Conservation (phyloP, 257 asterid genomes). For the Marsdenia floribunda region DNA sequence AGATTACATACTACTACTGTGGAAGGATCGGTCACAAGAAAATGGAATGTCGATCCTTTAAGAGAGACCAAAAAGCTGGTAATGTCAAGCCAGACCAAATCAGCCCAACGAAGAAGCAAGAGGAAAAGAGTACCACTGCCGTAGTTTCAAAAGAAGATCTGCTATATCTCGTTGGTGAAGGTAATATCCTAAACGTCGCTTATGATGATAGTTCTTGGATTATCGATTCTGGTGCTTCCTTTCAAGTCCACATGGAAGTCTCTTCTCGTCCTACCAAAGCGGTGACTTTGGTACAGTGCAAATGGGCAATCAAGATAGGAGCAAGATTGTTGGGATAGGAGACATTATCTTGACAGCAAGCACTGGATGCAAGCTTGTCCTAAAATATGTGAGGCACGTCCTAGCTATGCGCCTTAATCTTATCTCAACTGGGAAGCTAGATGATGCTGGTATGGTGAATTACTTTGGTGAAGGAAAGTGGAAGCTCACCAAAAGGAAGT, state of each 20-base stretch:
- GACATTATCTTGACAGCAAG: not conserved
- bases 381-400: no score
- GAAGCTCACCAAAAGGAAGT: no score
- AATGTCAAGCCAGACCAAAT: not conserved
- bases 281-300: not conserved
- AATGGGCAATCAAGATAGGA: not conserved
- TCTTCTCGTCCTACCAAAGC: not conserved
- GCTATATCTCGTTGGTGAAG: not conserved
- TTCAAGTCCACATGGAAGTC: not conserved
- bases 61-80: constrained; percentile 3
- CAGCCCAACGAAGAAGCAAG: not conserved
- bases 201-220: constrained; percentile 7
- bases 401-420: no score
- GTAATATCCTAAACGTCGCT: not conserved
- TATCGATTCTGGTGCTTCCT: constrained; percentile 12
- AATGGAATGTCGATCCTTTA: not conserved
- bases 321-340: not conserved
- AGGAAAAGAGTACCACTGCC: constrained; percentile 5
- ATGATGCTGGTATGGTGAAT: no score
- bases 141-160: not conserved
- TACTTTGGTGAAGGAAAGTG: no score
- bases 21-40: constrained; percentile 8
- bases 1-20: not conserved
- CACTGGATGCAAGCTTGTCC: no score
- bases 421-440: no score